Evolutionary conservation across 805 yeast genomes (phyloP), one percentile per base, ranked within the genome.

Genomic region (Maudiozyma pseudohumilis): DNA sequence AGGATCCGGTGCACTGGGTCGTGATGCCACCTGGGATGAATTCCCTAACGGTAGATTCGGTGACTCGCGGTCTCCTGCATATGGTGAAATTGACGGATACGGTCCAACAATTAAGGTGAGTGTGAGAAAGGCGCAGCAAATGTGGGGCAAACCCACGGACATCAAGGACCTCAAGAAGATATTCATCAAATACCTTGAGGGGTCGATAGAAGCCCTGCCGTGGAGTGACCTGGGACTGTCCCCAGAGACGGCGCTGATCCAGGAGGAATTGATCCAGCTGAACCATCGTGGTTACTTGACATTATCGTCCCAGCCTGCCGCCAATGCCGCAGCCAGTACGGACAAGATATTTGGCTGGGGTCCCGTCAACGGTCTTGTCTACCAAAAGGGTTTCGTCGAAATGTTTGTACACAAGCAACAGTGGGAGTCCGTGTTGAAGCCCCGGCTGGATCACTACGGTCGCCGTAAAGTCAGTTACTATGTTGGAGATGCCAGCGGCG

Each of bases 271-370:
- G 30, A 76, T 88, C 38, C 78, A 77, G 50, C 63, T 92, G 50
- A 89, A 88, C 56, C 69, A 74, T 45, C 65, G 69, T 41, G 86
- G 86, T 3, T 75, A 72, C 65, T 81, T 89, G 64, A 84, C 99
- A 0, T 71, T 92, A 40, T 87, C 96, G 0, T 89, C 97, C 0
- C 99, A 92, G 61, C 99, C 99, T 3, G 92, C 96, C 0, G 80
- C 88, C 2, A 81, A 86, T 57, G 84, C 84, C 8, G 69, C 80
- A 27, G 68, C 68, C 28, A 81, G 94, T 6, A 67, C 75, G n/a
- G 97, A 92, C 61, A 77, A 76, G 40, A 77, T 89, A 22, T 80
- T 87, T 55, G 99, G 99, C 2, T 92, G 98, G 98, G 99, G 99
- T 34, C 96, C 98, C 6, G 65, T 70, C 17, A 74, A 80, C 52